Conservation (phyloP, 352 stramenopile species). For the Phytophthora melonis region DNA sequence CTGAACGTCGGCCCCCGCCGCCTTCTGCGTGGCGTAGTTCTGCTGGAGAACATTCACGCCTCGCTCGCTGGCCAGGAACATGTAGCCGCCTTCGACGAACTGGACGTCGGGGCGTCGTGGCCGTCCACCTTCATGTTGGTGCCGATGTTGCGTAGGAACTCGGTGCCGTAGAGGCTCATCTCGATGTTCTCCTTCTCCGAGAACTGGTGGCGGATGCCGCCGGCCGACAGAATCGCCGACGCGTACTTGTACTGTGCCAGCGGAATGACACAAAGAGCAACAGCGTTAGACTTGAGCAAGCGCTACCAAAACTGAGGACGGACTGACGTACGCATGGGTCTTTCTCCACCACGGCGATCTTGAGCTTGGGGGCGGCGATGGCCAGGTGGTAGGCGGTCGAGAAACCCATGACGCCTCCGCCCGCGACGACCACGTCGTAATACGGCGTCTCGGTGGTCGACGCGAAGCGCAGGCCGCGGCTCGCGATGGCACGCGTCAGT, state of each 20-base stretch:
- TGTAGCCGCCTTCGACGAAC: slow-evolving; percentile 83
- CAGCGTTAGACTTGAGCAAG: slow-evolving; percentile 18
- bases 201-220: slow-evolving; percentile 88
- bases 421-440: slow-evolving; percentile 85
- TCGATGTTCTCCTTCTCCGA: slow-evolving; percentile 78
- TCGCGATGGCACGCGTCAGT: slow-evolving; percentile 23
- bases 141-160: slow-evolving; percentile 70
- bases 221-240: slow-evolving; percentile 78
- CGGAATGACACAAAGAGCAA: not conserved
- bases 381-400: slow-evolving; percentile 89
- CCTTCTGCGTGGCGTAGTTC: slow-evolving; percentile 64
- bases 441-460: slow-evolving; percentile 40
- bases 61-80: slow-evolving; percentile 83
- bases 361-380: slow-evolving; percentile 68
- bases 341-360: slow-evolving; percentile 81
- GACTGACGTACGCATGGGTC: slow-evolving; percentile 75
- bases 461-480: slow-evolving; percentile 33
- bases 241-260: slow-evolving; percentile 81
- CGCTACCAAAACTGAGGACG: no score
- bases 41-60: slow-evolving; percentile 58
- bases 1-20: slow-evolving; percentile 57
- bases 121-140: slow-evolving; percentile 60
- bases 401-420: slow-evolving; percentile 86
- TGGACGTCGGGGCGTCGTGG: slow-evolving; percentile 77
- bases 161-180: slow-evolving; percentile 83